These are phyloP conservation scores for Aspergillus homomorphus DNA, from an alignment of 495 filamentous ascomycete genomes.

Conservation along the genomic window DNA sequence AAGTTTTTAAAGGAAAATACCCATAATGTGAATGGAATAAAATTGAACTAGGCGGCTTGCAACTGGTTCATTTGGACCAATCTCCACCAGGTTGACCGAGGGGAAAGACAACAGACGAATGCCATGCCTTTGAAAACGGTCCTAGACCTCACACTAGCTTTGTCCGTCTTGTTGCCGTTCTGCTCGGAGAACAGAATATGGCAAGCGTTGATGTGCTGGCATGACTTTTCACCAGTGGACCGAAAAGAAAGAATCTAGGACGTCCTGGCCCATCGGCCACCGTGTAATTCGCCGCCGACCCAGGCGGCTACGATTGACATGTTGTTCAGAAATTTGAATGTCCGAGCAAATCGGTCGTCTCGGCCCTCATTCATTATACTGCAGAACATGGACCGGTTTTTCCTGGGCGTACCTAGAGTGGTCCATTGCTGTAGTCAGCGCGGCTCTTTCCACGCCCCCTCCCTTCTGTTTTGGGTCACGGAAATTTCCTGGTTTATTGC, in stretches of 20 bases:
- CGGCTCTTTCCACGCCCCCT: background rate
- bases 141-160: slow-evolving; percentile 23
- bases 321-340: slow-evolving; percentile 20
- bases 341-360: slow-evolving; percentile 17
- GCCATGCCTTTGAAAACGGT: slow-evolving; percentile 17
- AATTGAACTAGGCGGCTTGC: slow-evolving; percentile 11
- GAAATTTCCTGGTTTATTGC: slow-evolving; percentile 9
- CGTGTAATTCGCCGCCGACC: slow-evolving; percentile 36
- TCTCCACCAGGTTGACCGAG: slow-evolving; percentile 19
- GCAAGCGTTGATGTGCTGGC: slow-evolving; percentile 81
- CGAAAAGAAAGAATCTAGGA: slow-evolving; percentile 50
- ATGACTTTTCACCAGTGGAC: slow-evolving; percentile 73
- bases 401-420: slow-evolving; percentile 4
- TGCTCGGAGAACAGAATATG: slow-evolving; percentile 19
- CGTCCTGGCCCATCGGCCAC: slow-evolving; percentile 52
- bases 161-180: slow-evolving; percentile 24
- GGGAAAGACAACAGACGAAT: slow-evolving; percentile 15
- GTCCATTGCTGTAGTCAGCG: background rate
- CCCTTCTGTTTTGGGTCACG: background rate
- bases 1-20: slow-evolving; percentile 12
- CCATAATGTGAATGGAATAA: slow-evolving; percentile 8
- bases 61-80: slow-evolving; percentile 11
- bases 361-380: slow-evolving; percentile 13
- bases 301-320: slow-evolving; percentile 29
- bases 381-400: slow-evolving; percentile 14